A percentile compares a stretch with the other conserved stretches of the same genome.
These are phyloP conservation scores for Cyberlindnera veronae DNA, from an alignment of 805 yeast species.

Conservation along the genomic window DNA sequence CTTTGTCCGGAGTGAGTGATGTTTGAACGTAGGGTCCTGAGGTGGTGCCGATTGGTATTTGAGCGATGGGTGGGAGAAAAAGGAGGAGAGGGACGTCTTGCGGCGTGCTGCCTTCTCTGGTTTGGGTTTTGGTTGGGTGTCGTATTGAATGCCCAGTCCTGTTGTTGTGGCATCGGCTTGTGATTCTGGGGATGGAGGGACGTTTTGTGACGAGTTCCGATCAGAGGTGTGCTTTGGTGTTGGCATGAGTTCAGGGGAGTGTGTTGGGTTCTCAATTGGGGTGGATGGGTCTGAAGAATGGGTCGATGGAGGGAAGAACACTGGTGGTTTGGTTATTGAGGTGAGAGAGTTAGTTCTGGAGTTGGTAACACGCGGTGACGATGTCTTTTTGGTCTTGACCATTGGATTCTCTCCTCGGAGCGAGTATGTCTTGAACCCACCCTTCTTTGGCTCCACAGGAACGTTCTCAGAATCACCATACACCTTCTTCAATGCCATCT, in stretches of 20 bases:
- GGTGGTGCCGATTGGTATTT: constrained; percentile 4
- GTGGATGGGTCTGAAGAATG: not conserved
- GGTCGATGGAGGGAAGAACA: not conserved
- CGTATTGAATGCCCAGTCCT: not conserved
- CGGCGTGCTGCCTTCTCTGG: constrained; percentile 6
- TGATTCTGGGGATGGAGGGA: not conserved
- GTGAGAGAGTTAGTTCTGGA: constrained; percentile 17
- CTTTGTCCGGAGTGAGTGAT: constrained; percentile 3
- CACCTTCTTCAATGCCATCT: constrained; percentile 53
- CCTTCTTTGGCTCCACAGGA: constrained; percentile 5
- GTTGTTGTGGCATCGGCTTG: too few relatives aligned
- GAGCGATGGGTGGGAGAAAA: constrained; percentile 7
- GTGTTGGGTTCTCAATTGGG: constrained; percentile 5
- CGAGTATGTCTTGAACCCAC: constrained; percentile 19
- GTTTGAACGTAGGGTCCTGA: not conserved
- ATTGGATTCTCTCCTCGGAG: constrained; percentile 12
- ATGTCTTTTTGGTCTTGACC: constrained; percentile 1
- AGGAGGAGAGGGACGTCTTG: constrained; percentile 5
- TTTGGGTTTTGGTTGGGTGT: not conserved
- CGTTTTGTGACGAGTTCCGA: not conserved
- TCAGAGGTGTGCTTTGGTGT: constrained; percentile 7
- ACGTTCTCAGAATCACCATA: constrained; percentile 37
- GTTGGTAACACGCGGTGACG: constrained; percentile 1
- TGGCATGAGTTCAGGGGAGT: constrained; percentile 8
- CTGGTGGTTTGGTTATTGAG: constrained; percentile 9